Conservation (phyloP, 2,329 filamentous ascomycete genomes). For the Saccharata proteae region DNA sequence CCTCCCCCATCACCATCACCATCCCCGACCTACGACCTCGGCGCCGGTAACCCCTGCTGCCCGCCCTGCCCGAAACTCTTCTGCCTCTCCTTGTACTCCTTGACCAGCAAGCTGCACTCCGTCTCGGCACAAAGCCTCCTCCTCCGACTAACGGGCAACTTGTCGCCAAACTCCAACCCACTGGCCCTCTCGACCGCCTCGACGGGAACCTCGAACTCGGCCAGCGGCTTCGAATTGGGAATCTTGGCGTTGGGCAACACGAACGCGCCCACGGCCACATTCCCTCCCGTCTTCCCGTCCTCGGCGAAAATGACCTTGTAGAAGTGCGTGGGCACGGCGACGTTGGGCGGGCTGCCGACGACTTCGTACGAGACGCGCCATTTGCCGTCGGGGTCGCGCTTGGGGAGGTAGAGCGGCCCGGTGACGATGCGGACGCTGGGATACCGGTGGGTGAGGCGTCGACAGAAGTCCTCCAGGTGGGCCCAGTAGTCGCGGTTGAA, state of each 20-base stretch:
- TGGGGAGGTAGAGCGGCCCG: constrained; percentile 84
- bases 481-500: constrained; percentile 99
- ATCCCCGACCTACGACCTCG: no score
- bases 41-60: no score
- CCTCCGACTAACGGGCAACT: constrained; percentile 61
- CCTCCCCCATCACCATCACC: not conserved
- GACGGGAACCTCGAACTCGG: constrained; percentile 88
- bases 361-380: constrained; percentile 95
- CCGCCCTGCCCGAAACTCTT: constrained; percentile 32
- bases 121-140: constrained; percentile 77
- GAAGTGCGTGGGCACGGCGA: constrained; percentile 96
- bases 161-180: constrained; percentile 78
- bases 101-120: constrained; percentile 70
- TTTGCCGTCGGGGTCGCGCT: constrained; percentile 78
- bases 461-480: constrained; percentile 95
- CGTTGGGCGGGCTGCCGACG: constrained; percentile 82
- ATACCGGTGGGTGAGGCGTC: constrained; percentile 66
- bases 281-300: constrained; percentile 52
- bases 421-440: constrained; percentile 86
- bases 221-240: constrained; percentile 72
- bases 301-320: constrained; percentile 99
- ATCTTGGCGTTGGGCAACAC: constrained; percentile 89
- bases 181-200: constrained; percentile 87
- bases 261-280: constrained; percentile 81
- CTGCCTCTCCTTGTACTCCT: constrained; percentile 59